A percentile compares a stretch with the other conserved stretches of the same genome.
phyloP scores from a whole-genome alignment of 169 alveolate species.

The Plasmodium billcollinsi region DNA sequence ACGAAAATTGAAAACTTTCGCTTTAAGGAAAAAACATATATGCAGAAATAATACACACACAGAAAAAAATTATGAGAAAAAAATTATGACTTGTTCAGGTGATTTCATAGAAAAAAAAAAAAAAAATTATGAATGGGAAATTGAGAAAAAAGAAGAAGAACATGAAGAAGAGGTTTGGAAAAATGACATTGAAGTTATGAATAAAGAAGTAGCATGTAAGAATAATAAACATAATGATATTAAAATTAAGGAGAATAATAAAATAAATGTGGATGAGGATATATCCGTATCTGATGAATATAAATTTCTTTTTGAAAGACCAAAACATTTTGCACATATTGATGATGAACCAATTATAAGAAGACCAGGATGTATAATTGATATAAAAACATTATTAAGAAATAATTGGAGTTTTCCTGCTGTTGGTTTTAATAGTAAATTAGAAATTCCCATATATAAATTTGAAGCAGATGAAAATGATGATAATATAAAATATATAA shows the following conservation, averaged over 20 bases:
- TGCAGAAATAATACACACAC: conserved; percentile 19
- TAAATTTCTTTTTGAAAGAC: conserved; percentile 60
- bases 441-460: conserved; percentile 86
- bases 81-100: conserved; percentile 39
- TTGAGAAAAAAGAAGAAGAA: not conserved
- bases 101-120: conserved; percentile 45
- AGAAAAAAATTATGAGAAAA: conserved; percentile 17
- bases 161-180: not conserved
- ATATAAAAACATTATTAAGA: conserved; percentile 81
- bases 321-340: conserved; percentile 78
- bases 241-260: not conserved
- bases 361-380: conserved; percentile 89
- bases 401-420: conserved; percentile 90
- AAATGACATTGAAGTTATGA: not conserved
- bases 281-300: conserved; percentile 21
- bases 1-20: conserved; percentile 27
- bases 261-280: not conserved
- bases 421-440: conserved; percentile 89
- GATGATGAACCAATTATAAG: conserved; percentile 87
- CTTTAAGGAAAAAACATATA: conserved; percentile 6
- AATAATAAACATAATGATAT: not conserved
- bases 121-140: conserved; percentile 12
- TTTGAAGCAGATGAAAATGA: conserved; percentile 79
- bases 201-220: not conserved
- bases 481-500: conserved; percentile 64